These are phyloP conservation scores for Pythium aquatile DNA, from an alignment of 352 stramenopile genomes.

Conservation along the genomic window DNA sequence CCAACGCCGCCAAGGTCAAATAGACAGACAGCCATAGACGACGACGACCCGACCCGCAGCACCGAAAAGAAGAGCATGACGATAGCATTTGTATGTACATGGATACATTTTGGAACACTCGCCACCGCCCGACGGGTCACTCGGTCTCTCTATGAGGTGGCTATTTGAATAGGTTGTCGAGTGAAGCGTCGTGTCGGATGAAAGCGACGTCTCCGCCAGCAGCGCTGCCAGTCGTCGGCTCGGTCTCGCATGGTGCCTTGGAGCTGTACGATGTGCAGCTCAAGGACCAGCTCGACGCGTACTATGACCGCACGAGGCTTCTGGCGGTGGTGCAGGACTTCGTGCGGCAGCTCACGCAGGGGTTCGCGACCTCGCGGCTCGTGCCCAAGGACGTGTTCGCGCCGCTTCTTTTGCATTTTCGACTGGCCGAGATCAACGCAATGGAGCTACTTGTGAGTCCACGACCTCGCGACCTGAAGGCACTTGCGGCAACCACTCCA, in stretches of 20 bases:
- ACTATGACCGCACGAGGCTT: constrained; percentile 40
- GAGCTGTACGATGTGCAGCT: constrained; percentile 25
- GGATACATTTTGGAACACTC: background rate
- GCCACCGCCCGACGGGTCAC: background rate
- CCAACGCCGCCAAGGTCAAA: constrained; percentile 89
- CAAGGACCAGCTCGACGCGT: constrained; percentile 37
- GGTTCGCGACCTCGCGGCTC: constrained; percentile 28
- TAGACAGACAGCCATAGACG: constrained; percentile 28
- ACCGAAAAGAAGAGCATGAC: background rate
- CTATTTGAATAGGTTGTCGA: background rate
- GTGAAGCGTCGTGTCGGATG: constrained; percentile 3
- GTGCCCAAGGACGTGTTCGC: constrained; percentile 44
- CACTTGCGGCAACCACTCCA: background rate
- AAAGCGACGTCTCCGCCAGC: background rate
- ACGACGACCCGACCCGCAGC: background rate
- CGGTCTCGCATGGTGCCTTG: background rate
- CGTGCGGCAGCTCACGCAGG: constrained; percentile 27
- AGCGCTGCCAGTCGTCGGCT: background rate
- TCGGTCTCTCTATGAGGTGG: background rate
- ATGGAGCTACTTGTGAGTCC: constrained; percentile 18
- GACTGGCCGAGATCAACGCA: constrained; percentile 29
- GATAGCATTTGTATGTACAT: background rate
- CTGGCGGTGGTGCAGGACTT: constrained; percentile 38
- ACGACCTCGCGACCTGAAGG: constrained; percentile 29
- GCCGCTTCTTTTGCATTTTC: constrained; percentile 33